Evolutionary conservation across 768 basidiomycete species (phyloP).

Genomic region (Mycena vulgaris): DNA sequence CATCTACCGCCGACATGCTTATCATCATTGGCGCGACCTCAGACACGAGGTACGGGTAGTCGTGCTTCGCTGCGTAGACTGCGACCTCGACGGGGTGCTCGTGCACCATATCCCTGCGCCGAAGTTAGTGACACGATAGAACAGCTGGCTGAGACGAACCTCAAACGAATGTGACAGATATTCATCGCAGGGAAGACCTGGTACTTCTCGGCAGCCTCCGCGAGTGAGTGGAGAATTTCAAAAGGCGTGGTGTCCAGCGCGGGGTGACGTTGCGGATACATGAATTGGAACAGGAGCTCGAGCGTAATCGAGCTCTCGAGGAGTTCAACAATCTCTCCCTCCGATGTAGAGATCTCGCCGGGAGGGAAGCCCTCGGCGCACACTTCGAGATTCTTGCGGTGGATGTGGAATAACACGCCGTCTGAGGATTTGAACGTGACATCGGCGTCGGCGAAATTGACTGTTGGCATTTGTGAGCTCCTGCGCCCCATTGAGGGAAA

Average conservation of each 20-base stretch:
- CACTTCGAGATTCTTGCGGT: no score
- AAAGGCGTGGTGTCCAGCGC: slow-evolving; percentile 29
- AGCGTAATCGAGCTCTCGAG: no score
- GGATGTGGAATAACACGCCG: no score
- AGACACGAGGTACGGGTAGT: slow-evolving; percentile 17
- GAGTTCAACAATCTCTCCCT: not conserved
- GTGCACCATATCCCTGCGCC: slow-evolving; percentile 19
- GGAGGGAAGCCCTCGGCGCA: no score
- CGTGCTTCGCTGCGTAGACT: slow-evolving; percentile 16
- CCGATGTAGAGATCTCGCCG: no score
- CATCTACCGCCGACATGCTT: not conserved
- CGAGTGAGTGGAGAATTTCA: slow-evolving; percentile 22
- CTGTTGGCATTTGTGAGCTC: no score
- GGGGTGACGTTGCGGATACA: no score
- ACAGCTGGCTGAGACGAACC: not conserved
- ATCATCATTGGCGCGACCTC: slow-evolving; percentile 24
- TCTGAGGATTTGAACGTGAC: no score
- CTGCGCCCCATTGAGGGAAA: no score
- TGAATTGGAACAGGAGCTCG: no score
- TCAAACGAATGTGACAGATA: slow-evolving; percentile 22
- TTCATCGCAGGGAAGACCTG: slow-evolving; percentile 37
- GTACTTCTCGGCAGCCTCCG: slow-evolving; percentile 41
- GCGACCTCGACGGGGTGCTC: slow-evolving; percentile 22
- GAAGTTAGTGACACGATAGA: no score
- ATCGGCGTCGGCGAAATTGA: no score